Conservation (phyloP, 768 basidiomycete species). For the Termitomyces sp. region DNA sequence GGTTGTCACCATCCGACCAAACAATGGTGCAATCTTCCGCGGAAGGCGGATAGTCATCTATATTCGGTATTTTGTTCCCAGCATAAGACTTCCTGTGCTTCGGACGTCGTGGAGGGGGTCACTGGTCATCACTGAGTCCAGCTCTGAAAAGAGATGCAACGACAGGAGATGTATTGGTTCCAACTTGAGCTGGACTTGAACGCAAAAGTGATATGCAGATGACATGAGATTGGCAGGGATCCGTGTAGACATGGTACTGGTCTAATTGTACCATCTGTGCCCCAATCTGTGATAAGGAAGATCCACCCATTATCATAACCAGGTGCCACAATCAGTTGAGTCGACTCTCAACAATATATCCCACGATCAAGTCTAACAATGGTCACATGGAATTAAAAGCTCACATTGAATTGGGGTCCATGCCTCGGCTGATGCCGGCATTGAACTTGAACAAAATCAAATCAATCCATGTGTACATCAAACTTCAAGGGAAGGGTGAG, state of each 20-base stretch:
- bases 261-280: not conserved
- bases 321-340: slow-evolving; percentile 33
- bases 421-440: slow-evolving; percentile 13
- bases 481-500: slow-evolving; percentile 4
- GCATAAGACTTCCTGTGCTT: slow-evolving; percentile 33
- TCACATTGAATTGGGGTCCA: slow-evolving; percentile 14
- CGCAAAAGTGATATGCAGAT: not conserved
- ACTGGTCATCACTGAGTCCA: slow-evolving; percentile 23
- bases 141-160: slow-evolving; percentile 1
- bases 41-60: slow-evolving; percentile 36
- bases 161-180: slow-evolving; percentile 2
- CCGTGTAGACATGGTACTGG: not conserved
- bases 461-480: slow-evolving; percentile 8
- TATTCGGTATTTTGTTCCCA: slow-evolving; percentile 30
- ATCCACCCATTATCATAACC: slow-evolving; percentile 13
- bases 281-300: not conserved
- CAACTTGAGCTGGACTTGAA: not conserved
- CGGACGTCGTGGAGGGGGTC: slow-evolving; percentile 24
- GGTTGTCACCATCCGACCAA: slow-evolving; percentile 24
- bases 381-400: slow-evolving; percentile 18
- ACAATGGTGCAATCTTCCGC: slow-evolving; percentile 39
- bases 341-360: slow-evolving; percentile 18
- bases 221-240: not conserved
- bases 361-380: slow-evolving; percentile 18
- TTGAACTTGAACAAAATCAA: slow-evolving; percentile 8